phyloP scores from a whole-genome alignment of 2,329 filamentous ascomycete genomes.

The Zelopaecilomyces penicillatus region DNA sequence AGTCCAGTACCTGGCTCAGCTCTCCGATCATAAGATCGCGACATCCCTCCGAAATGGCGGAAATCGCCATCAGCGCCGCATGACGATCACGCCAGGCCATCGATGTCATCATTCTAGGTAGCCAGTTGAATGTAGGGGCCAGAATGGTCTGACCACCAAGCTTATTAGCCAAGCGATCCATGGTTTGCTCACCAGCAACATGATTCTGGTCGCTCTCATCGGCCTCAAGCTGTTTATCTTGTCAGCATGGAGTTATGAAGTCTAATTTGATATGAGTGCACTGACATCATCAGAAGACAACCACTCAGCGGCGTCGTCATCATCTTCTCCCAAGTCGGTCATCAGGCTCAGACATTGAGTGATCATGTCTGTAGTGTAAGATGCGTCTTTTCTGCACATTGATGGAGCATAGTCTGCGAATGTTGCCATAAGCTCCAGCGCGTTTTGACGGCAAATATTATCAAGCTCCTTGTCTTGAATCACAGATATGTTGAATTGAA shows the following conservation, averaged over 20 bases:
- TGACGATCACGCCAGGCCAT: conserved; percentile 91
- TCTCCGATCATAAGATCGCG: conserved; percentile 93
- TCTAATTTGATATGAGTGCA: conserved; percentile 11
- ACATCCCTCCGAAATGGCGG: conserved; percentile 95
- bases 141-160: conserved; percentile 90
- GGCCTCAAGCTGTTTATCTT: conserved; percentile 59
- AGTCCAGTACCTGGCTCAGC: conserved; percentile 83
- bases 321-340: conserved; percentile 91
- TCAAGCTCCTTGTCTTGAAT: conserved; percentile 93
- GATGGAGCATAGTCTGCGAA: conserved; percentile 91
- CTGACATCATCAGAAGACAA: conserved; percentile 80
- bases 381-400: conserved; percentile 91
- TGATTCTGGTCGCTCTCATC: conserved; percentile 97
- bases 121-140: conserved; percentile 90
- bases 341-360: conserved; percentile 96
- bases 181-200: conserved; percentile 94
- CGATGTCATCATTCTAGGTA: conserved; percentile 95
- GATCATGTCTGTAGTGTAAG: conserved; percentile 93
- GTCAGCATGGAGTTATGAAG: conserved; percentile 17
- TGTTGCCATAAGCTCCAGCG: conserved; percentile 92
- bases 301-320: conserved; percentile 93
- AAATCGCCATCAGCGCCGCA: conserved; percentile 96
- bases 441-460: conserved; percentile 86
- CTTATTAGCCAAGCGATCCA: conserved; percentile 96
- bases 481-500: conserved; percentile 86